Conservation (phyloP, 2,329 filamentous ascomycete species). For the Claviceps capensis region DNA sequence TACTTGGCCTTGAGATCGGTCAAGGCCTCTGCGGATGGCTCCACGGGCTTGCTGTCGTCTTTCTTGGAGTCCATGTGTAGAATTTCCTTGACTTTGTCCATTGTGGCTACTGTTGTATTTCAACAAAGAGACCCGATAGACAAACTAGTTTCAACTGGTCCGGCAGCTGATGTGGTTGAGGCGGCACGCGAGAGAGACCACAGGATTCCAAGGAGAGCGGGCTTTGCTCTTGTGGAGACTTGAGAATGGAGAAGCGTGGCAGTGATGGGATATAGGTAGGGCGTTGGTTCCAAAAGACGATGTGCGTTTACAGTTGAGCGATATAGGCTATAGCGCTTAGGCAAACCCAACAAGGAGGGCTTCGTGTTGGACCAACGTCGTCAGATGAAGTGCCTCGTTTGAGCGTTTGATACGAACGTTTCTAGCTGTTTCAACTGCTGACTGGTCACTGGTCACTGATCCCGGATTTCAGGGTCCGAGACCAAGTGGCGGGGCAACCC, state of each 20-base stretch:
- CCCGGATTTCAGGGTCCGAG: not conserved
- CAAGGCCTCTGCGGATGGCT: conserved; percentile 53
- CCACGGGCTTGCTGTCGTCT: conserved; percentile 21
- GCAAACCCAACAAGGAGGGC: no score
- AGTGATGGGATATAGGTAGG: no score
- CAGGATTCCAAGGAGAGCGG: not conserved
- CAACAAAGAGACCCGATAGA: not conserved
- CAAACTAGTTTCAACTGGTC: not conserved
- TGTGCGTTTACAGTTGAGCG: no score
- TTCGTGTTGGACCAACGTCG: no score
- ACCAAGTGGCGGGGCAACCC: not conserved
- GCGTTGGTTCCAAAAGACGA: no score
- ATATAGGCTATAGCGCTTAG: no score
- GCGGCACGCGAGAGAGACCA: not conserved
- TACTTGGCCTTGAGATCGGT: conserved; percentile 58
- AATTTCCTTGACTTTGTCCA: conserved; percentile 31
- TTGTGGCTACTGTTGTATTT: conserved; percentile 13
- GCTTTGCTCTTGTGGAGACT: no score
- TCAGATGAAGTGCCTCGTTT: no score
- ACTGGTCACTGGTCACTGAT: no score
- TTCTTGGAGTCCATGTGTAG: conserved; percentile 23
- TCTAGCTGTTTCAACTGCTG: no score
- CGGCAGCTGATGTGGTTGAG: not conserved
- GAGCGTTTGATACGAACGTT: no score
- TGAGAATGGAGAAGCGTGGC: no score